These are phyloP conservation scores for Rhizophora apiculata DNA, from an alignment of 345 rosid species.

Conservation along the genomic window DNA sequence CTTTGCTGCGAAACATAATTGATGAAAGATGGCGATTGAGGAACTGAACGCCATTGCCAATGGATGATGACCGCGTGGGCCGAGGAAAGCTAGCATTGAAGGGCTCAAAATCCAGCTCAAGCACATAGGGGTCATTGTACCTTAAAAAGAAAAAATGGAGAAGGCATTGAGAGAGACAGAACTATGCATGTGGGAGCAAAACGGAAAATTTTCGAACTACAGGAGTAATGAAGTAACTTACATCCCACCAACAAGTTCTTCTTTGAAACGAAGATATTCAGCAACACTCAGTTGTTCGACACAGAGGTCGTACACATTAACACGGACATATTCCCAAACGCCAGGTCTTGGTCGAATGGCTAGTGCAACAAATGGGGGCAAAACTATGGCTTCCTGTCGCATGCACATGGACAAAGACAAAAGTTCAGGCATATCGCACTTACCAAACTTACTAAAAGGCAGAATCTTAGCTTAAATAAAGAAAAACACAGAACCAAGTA, in stretches of 20 bases:
- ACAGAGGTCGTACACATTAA: conserved; percentile 70
- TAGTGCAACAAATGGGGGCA: conserved; percentile 91
- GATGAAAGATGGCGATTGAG: conserved; percentile 98
- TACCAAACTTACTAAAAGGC: neutral
- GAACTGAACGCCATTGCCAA: conserved; percentile 98
- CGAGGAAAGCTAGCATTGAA: conserved; percentile 87
- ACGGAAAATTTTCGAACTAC: neutral
- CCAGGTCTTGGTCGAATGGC: conserved; percentile 98
- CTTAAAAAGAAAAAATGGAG: conserved; percentile 21
- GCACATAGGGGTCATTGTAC: conserved; percentile 46
- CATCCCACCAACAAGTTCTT: conserved; percentile 79
- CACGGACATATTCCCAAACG: conserved; percentile 97
- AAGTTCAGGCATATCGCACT: neutral
- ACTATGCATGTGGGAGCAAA: neutral
- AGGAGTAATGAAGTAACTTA: conserved; percentile 29
- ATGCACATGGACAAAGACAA: neutral
- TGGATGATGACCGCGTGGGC: conserved; percentile 84
- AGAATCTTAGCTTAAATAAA: neutral
- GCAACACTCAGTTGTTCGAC: conserved; percentile 80
- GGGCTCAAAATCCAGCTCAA: conserved; percentile 97
- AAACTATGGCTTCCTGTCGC: conserved; percentile 80
- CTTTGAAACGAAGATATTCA: conserved; percentile 87
- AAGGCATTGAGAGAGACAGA: neutral
- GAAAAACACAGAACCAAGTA: neutral
- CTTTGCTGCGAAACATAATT: conserved; percentile 86